Evolutionary conservation across 2,329 filamentous ascomycete species (phyloP), one percentile per base, ranked within the genome.

Genomic region (Colletotrichum abscissum): DNA sequence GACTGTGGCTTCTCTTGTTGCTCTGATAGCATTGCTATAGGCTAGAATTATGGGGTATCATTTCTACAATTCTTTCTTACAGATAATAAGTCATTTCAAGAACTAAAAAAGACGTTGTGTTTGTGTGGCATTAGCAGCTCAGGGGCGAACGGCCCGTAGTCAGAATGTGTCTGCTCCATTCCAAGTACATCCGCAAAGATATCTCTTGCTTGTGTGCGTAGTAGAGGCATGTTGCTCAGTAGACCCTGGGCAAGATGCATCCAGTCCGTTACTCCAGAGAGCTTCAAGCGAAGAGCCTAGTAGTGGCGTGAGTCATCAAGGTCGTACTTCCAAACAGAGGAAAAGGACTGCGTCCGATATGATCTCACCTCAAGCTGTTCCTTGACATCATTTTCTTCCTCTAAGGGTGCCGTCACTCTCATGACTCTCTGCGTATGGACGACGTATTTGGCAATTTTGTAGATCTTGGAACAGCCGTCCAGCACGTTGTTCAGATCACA

Each of bases 181-280:
- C 52, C 56, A 8, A 73, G 67, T 0, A 73, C 49, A 5, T 73
- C 70, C 19, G 67, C 63, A 16, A 73, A 65, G 1, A 70, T n/a
- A 0, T 57, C 67, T 28, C 46, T 55, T 63, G 67, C 60, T 9
- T 70, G 60, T 2, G 67, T 60, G 9, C 60, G 8, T 26, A 70
- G 22, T 4, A 42, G 1, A 1, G 67, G 59, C 4, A 70, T 70
- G 46, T 73, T 73, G 22, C 70, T 65, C 33, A 73, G 19, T 55
- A 73, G 67, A 9, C 70, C 70, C 22, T 73, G 60, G 8, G 70
- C 55, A 7, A 73, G 46, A 19, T 70, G 46, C 55, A 69, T 73
- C 70, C 70, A 73, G n/a, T 73, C 70, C 12, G 66, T 33, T 28
- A 70, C 70, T 22, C 26, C 60, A 19, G 67, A 73, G 16, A 73